Evolutionary conservation across 177 flowering plant genomes (phyloP).

Genomic region (Vitis hybrid): DNA sequence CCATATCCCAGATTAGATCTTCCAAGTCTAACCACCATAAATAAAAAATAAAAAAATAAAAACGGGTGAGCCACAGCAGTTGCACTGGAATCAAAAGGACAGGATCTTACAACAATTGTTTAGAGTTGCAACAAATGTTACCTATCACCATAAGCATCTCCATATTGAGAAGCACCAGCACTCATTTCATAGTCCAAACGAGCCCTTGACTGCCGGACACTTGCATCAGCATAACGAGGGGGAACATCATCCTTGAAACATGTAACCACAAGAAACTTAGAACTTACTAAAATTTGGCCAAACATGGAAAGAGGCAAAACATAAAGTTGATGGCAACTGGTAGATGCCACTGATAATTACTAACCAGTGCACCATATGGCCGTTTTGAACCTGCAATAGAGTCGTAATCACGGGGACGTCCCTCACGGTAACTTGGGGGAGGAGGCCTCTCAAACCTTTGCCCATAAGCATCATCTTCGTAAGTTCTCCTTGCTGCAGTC

Average conservation of each 20-base stretch:
- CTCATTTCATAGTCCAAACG: conserved; percentile 79
- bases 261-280: background rate
- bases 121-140: conserved; percentile 14
- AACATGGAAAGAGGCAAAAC: background rate
- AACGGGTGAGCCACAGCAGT: background rate
- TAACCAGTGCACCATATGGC: conserved; percentile 72
- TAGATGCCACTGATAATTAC: conserved; percentile 16
- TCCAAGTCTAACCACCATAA: conserved; percentile 47
- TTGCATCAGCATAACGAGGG: conserved; percentile 77
- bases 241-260: conserved; percentile 73
- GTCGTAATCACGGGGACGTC: conserved; percentile 76
- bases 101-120: too few relatives aligned
- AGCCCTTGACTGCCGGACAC: conserved; percentile 81
- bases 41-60: conserved; percentile 1
- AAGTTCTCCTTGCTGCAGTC: conserved; percentile 57
- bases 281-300: background rate
- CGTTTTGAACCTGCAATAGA: conserved; percentile 87
- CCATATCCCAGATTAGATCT: conserved; percentile 71
- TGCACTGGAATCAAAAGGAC: too few relatives aligned
- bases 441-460: conserved; percentile 82
- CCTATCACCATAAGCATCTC: conserved; percentile 81
- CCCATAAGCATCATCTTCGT: conserved; percentile 76
- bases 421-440: conserved; percentile 75
- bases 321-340: background rate
- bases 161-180: conserved; percentile 61